Evolutionary conservation across 257 asterid genomes (phyloP).

Genomic region (Galeopsis tetrahit): DNA sequence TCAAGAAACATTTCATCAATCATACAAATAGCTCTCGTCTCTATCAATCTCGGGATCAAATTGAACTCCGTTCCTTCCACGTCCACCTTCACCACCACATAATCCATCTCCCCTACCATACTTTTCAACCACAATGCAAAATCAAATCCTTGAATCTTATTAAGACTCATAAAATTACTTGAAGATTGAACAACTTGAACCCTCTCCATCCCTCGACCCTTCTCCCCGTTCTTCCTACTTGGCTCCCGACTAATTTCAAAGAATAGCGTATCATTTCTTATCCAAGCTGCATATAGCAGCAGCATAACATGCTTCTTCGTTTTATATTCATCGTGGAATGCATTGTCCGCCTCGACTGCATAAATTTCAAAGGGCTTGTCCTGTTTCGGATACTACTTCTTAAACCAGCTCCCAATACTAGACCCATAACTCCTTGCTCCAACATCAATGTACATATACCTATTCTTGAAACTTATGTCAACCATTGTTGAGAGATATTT

Average conservation of each 20-base stretch:
- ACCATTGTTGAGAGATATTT: slow-evolving; percentile 56
- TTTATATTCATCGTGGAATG: slow-evolving; percentile 51
- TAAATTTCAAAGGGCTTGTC: slow-evolving; percentile 58
- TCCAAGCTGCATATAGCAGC: slow-evolving; percentile 70
- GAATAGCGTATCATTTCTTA: slow-evolving; percentile 63
- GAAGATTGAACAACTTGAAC: slow-evolving; percentile 55
- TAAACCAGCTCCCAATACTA: slow-evolving; percentile 73
- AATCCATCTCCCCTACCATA: slow-evolving; percentile 45
- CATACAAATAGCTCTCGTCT: slow-evolving; percentile 65
- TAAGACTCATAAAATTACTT: slow-evolving; percentile 35
- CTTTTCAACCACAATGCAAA: slow-evolving; percentile 62
- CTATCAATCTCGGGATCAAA: slow-evolving; percentile 57
- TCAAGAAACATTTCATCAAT: slow-evolving; percentile 82
- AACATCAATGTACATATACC: slow-evolving; percentile 56
- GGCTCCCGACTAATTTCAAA: slow-evolving; percentile 54
- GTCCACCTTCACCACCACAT: slow-evolving; percentile 79
- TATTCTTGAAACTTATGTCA: slow-evolving; percentile 61
- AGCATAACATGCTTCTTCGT: slow-evolving; percentile 47
- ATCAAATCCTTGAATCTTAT: slow-evolving; percentile 64
- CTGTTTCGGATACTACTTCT: slow-evolving; percentile 64
- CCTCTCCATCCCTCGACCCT: slow-evolving; percentile 65
- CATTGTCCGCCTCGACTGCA: slow-evolving; percentile 61
- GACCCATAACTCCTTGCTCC: slow-evolving; percentile 68
- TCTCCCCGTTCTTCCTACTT: slow-evolving; percentile 41
- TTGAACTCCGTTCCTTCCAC: slow-evolving; percentile 66